Conservation (phyloP, 805 yeast genomes). For the Kluyveromyces dobzhanskii region DNA sequence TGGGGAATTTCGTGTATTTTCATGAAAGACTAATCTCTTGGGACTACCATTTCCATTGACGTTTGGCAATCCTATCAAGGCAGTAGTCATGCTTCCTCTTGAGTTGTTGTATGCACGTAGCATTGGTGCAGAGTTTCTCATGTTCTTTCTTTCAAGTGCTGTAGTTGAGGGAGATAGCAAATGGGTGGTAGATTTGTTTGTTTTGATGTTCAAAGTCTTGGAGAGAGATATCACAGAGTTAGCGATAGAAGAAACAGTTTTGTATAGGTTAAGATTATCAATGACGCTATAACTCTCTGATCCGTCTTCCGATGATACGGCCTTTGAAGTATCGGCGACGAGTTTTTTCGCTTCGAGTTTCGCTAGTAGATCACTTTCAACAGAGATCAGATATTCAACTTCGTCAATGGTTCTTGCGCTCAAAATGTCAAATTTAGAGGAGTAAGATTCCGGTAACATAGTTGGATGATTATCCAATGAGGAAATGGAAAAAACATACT, state of each 20-base stretch:
- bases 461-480: conserved; percentile 18
- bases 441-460: conserved; percentile 8
- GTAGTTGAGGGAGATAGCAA: conserved; percentile 19
- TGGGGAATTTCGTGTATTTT: conserved; percentile 1
- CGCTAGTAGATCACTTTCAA: conserved; percentile 34
- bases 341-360: conserved; percentile 15
- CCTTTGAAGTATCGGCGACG: not conserved
- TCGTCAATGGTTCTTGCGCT: conserved; percentile 69
- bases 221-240: conserved; percentile 29
- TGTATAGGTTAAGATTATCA: conserved; percentile 29
- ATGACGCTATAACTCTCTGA: conserved; percentile 19
- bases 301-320: conserved; percentile 2
- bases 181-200: conserved; percentile 2
- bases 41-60: conserved; percentile 3
- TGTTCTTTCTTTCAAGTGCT: conserved; percentile 17
- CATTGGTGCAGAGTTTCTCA: conserved; percentile 18
- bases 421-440: conserved; percentile 48
- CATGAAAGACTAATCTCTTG: conserved; percentile 8
- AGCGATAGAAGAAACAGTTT: conserved; percentile 28
- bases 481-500: conserved; percentile 30
- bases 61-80: conserved; percentile 1
- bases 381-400: conserved; percentile 45
- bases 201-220: conserved; percentile 14
- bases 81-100: conserved; percentile 8
- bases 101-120: conserved; percentile 5